phyloP scores from a whole-genome alignment of 2,329 filamentous ascomycete species.

The Diaporthe sp. region DNA sequence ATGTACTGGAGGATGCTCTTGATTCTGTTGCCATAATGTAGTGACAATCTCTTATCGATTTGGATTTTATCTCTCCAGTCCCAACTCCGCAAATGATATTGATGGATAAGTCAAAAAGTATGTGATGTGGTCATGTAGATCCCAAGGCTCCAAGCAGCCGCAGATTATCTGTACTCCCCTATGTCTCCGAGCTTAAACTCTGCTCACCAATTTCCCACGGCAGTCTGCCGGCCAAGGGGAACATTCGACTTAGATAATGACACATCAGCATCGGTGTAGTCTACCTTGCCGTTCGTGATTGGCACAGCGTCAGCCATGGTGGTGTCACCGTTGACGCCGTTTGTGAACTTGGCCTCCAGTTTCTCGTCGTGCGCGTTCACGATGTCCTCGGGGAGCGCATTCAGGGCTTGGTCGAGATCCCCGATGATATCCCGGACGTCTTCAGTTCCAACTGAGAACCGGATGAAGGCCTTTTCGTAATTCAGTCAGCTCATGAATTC shows the following conservation, averaged over 20 bases:
- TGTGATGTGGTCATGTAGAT: no score
- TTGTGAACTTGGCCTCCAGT: neutral
- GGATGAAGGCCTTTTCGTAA: conserved; percentile 78
- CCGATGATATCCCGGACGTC: conserved; percentile 97
- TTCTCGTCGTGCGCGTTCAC: conserved; percentile 16
- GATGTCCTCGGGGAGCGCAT: neutral
- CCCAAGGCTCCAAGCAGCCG: neutral
- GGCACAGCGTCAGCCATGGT: neutral
- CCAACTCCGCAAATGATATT: neutral
- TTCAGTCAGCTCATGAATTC: neutral
- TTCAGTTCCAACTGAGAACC: conserved; percentile 95
- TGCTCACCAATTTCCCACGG: neutral
- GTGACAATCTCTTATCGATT: no score
- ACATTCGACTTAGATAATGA: neutral
- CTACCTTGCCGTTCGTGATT: neutral
- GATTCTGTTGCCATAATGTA: neutral
- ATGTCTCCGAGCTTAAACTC: neutral
- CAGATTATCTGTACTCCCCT: neutral
- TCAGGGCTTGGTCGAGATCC: conserved; percentile 92
- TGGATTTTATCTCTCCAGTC: neutral
- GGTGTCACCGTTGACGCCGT: neutral
- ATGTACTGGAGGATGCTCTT: no score
- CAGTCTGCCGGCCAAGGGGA: neutral
- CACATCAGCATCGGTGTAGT: neutral
- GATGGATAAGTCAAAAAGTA: neutral